Percentiles rank a stretch among this genome's conserved stretches.
phyloP scores from a whole-genome alignment of 2,329 filamentous ascomycete genomes.

The Blastomyces emzantsi region DNA sequence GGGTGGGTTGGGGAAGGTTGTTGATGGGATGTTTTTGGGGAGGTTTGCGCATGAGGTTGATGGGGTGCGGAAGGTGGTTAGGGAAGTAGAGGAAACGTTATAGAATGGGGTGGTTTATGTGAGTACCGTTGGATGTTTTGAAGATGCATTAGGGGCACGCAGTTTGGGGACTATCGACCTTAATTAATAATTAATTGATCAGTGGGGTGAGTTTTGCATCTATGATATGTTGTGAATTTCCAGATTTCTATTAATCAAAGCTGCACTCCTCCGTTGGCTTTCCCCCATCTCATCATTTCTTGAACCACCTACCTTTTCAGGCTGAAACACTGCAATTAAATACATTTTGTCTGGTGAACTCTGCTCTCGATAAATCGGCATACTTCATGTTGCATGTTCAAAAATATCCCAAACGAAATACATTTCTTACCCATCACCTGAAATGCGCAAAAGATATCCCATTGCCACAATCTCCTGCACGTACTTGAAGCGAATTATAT shows the following conservation, averaged over 20 bases:
- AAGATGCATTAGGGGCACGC: no score
- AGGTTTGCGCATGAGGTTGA: constrained; percentile 70
- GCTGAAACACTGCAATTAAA: no score
- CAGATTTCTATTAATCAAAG: no score
- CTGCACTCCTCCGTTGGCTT: no score
- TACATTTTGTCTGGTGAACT: no score
- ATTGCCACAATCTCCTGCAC: not conserved
- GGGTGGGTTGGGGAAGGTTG: constrained; percentile 18
- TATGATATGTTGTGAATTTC: no score
- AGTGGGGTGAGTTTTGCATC: no score
- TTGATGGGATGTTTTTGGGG: constrained; percentile 44
- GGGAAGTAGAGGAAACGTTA: constrained; percentile 52
- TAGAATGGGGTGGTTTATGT: not conserved
- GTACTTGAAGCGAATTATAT: not conserved
- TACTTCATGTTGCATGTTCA: not conserved
- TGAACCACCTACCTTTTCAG: no score
- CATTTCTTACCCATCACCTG: not conserved
- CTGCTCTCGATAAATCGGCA: not conserved
- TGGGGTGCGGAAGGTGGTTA: constrained; percentile 61
- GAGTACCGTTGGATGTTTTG: not conserved
- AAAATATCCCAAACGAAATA: no score
- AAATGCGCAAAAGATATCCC: not conserved
- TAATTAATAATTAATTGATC: no score
- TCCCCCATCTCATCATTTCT: no score
- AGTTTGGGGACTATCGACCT: no score